phyloP scores from a whole-genome alignment of 2,329 filamentous ascomycete genomes.

The Calonectria naviculata region DNA sequence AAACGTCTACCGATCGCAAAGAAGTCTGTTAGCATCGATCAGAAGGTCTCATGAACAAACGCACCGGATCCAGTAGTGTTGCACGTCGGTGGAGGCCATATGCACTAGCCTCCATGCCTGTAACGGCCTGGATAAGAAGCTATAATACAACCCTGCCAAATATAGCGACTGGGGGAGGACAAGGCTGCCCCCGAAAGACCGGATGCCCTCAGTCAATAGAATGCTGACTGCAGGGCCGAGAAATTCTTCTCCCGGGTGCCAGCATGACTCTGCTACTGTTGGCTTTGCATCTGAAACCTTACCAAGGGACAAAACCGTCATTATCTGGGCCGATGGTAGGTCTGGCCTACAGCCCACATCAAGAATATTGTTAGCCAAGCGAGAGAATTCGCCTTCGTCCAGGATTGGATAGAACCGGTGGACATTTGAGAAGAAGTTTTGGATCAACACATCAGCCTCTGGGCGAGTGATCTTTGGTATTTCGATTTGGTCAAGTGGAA shows the following conservation, averaged over 20 bases:
- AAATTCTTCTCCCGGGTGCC: slow-evolving; percentile 25
- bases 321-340: slow-evolving; percentile 21
- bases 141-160: slow-evolving; percentile 31
- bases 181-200: slow-evolving; percentile 30
- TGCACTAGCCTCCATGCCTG: slow-evolving; percentile 33
- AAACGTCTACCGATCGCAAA: neutral
- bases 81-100: slow-evolving; percentile 33
- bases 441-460: slow-evolving; percentile 22
- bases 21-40: fast-evolving
- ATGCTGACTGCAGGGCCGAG: slow-evolving; percentile 28
- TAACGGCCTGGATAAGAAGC: slow-evolving; percentile 31
- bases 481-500: slow-evolving; percentile 23
- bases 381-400: slow-evolving; percentile 21
- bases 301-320: slow-evolving; percentile 27
- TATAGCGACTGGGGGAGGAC: slow-evolving; percentile 31
- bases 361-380: slow-evolving; percentile 13
- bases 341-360: slow-evolving; percentile 14
- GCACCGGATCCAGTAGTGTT: slow-evolving; percentile 36
- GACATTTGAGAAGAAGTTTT: slow-evolving; percentile 29
- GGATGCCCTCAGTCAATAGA: slow-evolving; percentile 24
- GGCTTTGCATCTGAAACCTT: slow-evolving; percentile 27
- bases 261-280: slow-evolving; percentile 9
- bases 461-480: slow-evolving; percentile 9
- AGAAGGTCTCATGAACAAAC: fast-evolving
- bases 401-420: slow-evolving; percentile 32